Evolutionary conservation across 345 rosid genomes (phyloP).

Genomic region (Anastatica hierochuntica): DNA sequence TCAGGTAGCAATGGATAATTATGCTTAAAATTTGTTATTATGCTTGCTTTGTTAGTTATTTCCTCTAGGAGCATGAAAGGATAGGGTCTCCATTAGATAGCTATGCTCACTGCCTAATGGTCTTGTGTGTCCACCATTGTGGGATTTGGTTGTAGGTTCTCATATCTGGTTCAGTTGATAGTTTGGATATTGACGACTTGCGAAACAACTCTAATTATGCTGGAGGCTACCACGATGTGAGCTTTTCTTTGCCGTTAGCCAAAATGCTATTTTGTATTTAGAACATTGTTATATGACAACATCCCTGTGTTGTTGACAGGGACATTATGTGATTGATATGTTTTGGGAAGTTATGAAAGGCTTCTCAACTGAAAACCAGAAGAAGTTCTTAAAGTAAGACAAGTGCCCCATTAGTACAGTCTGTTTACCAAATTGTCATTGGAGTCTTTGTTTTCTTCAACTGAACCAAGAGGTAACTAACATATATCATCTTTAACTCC

Average conservation of each 20-base stretch:
- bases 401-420: neutral
- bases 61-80: neutral
- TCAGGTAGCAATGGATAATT: slow-evolving; percentile 45
- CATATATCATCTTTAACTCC: slow-evolving; percentile 10
- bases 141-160: slow-evolving; percentile 54
- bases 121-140: slow-evolving; percentile 1
- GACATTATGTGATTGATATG: slow-evolving; percentile 92
- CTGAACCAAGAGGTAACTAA: slow-evolving; percentile 6
- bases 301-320: slow-evolving; percentile 39
- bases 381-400: slow-evolving; percentile 87
- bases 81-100: no score
- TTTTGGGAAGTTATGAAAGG: slow-evolving; percentile 93
- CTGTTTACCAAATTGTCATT: neutral
- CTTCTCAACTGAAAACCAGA: slow-evolving; percentile 73
- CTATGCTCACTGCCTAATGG: neutral
- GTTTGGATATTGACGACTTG: slow-evolving; percentile 94
- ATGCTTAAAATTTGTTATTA: neutral
- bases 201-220: slow-evolving; percentile 67
- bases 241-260: slow-evolving; percentile 18
- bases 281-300: slow-evolving; percentile 9
- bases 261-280: neutral
- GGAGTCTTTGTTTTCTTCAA: neutral
- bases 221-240: slow-evolving; percentile 84
- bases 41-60: slow-evolving; percentile 7
- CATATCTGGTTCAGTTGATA: slow-evolving; percentile 92